Evolutionary conservation across 2,329 filamentous ascomycete genomes (phyloP).

Genomic region (Apiospora kogelbergensis): DNA sequence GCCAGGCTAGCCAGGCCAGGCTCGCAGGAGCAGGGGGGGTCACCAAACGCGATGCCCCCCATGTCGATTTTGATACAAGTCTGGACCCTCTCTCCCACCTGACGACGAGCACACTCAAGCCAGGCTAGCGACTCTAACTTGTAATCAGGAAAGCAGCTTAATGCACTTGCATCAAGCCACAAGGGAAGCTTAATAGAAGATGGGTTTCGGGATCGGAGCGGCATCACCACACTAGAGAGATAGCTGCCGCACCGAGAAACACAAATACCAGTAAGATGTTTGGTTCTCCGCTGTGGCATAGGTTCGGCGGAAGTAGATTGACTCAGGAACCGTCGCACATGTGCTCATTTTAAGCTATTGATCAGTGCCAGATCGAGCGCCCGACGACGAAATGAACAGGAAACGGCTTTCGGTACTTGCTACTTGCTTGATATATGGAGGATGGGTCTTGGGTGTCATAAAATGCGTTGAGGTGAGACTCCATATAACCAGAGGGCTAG

Average conservation of each 20-base stretch:
- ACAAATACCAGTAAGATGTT: not conserved
- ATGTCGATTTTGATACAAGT: conserved; percentile 3
- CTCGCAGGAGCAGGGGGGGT: not conserved
- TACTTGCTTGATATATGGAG: not conserved
- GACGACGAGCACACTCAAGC: not conserved
- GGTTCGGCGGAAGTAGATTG: not conserved
- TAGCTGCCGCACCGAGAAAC: not conserved
- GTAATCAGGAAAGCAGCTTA: not conserved
- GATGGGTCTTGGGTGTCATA: not conserved
- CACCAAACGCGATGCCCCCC: not conserved
- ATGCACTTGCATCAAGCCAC: not conserved
- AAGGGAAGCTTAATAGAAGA: not conserved
- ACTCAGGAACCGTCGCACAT: not conserved
- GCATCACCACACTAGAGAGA: not conserved
- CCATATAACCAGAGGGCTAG: not conserved
- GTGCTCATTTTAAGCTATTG: not conserved
- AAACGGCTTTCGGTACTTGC: conserved; percentile 2
- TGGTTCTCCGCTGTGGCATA: not conserved
- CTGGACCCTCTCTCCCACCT: not conserved
- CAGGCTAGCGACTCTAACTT: not conserved
- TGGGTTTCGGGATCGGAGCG: conserved; percentile 1
- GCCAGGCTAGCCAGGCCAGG: not conserved
- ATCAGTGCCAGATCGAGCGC: not conserved
- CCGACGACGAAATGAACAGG: not conserved
- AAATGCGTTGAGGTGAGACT: not conserved